Evolutionary conservation across 148 eudicot species (phyloP).

Genomic region (Rheum nobile): DNA sequence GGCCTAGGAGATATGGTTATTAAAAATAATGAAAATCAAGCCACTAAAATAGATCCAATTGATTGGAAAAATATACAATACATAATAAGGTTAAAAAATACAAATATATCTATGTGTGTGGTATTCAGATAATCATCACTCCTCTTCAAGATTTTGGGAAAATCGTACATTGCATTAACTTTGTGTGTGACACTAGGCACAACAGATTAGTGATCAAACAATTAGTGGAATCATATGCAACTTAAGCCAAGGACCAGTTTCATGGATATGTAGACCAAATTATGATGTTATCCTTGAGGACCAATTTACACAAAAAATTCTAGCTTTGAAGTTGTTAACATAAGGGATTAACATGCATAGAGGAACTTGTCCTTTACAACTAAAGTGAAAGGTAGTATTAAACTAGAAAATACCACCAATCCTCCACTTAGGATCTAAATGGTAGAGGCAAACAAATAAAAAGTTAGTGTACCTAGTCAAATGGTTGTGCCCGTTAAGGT

Average conservation of each 20-base stretch:
- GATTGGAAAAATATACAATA: not conserved
- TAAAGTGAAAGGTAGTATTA: not conserved
- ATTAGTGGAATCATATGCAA: too few species aligned
- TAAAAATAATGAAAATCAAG: not conserved
- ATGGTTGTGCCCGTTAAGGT: not conserved
- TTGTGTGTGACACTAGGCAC: too few species aligned
- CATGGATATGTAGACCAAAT: not conserved
- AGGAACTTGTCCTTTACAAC: too few species aligned
- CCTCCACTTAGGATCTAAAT: not conserved
- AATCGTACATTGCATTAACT: too few species aligned
- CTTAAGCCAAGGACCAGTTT: not conserved
- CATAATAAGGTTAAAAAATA: not conserved
- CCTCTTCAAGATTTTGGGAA: too few species aligned
- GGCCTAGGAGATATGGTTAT: not conserved
- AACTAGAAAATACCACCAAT: not conserved
- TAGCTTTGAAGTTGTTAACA: not conserved
- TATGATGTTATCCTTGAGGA: not conserved
- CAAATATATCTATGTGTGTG: not conserved
- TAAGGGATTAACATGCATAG: too few species aligned
- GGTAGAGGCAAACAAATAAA: not conserved
- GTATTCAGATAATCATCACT: too few species aligned
- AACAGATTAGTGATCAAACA: too few species aligned
- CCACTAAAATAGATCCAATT: not conserved
- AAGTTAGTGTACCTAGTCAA: not conserved
- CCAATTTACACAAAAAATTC: not conserved